Evolutionary conservation across 192 early-diverging fungal species (phyloP).

Genomic region (Geranomyces variabilis): DNA sequence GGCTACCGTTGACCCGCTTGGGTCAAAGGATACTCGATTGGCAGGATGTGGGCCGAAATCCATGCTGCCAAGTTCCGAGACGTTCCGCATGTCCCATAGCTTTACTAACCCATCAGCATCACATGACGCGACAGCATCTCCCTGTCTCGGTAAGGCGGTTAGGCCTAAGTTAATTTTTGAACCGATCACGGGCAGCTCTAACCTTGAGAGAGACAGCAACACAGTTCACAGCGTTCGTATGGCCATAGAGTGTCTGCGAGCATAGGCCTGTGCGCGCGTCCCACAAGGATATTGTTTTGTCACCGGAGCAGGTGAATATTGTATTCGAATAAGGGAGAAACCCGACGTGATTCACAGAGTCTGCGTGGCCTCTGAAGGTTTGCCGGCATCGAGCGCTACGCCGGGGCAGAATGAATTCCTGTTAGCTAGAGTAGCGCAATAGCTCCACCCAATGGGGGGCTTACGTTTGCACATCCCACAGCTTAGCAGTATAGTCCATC

Average conservation of each 20-base stretch:
- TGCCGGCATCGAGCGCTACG: slow-evolving; percentile 56
- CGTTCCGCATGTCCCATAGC: slow-evolving; percentile 55
- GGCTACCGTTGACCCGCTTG: slow-evolving; percentile 43
- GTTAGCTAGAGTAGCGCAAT: background rate
- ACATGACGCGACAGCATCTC: slow-evolving; percentile 48
- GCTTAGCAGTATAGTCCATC: slow-evolving; percentile 62
- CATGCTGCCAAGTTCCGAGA: slow-evolving; percentile 38
- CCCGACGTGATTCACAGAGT: slow-evolving; percentile 58
- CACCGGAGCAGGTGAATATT: slow-evolving; percentile 55
- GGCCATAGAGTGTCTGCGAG: slow-evolving; percentile 57
- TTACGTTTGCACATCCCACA: slow-evolving; percentile 63
- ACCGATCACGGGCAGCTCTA: background rate
- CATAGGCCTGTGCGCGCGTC: slow-evolving; percentile 56
- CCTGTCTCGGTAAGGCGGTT: slow-evolving; percentile 25
- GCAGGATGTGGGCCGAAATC: slow-evolving; percentile 50
- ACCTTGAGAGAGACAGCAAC: slow-evolving; percentile 44
- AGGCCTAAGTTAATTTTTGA: background rate
- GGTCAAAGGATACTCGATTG: slow-evolving; percentile 56
- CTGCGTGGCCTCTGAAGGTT: slow-evolving; percentile 59
- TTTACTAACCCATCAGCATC: slow-evolving; percentile 59
- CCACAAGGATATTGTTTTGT: slow-evolving; percentile 62
- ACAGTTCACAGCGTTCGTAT: slow-evolving; percentile 56
- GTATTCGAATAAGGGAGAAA: slow-evolving; percentile 60
- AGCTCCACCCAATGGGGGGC: too few relatives aligned
- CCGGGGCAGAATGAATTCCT: background rate